Percentiles rank a stretch among this genome's conserved stretches.
These are phyloP conservation scores for Coprinopsis marcescibilis DNA, from an alignment of 768 basidiomycete genomes.

Conservation along the genomic window DNA sequence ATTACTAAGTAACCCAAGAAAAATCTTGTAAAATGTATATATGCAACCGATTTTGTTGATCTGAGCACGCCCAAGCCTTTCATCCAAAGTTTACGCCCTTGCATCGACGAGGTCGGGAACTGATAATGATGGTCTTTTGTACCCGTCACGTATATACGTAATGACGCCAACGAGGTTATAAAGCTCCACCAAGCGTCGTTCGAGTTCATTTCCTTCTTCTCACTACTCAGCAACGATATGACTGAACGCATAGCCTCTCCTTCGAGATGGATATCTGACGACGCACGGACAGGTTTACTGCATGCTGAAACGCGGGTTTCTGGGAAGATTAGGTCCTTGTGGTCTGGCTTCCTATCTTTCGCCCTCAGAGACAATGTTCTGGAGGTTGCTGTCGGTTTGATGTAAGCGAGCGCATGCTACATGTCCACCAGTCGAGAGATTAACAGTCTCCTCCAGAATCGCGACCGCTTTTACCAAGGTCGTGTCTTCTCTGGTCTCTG, in stretches of 20 bases:
- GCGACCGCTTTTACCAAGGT: slow-evolving; percentile 36
- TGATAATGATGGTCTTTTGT: no score
- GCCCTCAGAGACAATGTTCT: slow-evolving; percentile 38
- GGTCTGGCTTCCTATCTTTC: slow-evolving; percentile 26
- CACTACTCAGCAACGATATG: no score
- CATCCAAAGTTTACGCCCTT: no score
- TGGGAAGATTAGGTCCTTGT: slow-evolving; percentile 20
- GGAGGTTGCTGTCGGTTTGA: slow-evolving; percentile 41
- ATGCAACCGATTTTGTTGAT: no score
- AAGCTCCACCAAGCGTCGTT: not conserved
- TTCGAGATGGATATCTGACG: slow-evolving; percentile 14
- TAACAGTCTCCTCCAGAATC: slow-evolving; percentile 16
- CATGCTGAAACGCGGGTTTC: slow-evolving; percentile 16
- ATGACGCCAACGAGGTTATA: not conserved
- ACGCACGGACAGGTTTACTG: slow-evolving; percentile 15
- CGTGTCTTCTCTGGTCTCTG: slow-evolving; percentile 38
- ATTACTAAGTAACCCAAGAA: no score
- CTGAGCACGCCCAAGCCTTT: no score
- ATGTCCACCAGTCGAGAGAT: not conserved
- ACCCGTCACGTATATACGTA: no score
- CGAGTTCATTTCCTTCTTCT: not conserved
- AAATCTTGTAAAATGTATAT: no score
- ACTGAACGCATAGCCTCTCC: not conserved
- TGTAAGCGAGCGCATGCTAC: slow-evolving; percentile 19
- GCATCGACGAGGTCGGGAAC: no score